A percentile compares a stretch with the other conserved stretches of the same genome.
These are phyloP conservation scores for Aspergillus caelatus DNA, from an alignment of 2,329 filamentous ascomycete species.

Conservation along the genomic window DNA sequence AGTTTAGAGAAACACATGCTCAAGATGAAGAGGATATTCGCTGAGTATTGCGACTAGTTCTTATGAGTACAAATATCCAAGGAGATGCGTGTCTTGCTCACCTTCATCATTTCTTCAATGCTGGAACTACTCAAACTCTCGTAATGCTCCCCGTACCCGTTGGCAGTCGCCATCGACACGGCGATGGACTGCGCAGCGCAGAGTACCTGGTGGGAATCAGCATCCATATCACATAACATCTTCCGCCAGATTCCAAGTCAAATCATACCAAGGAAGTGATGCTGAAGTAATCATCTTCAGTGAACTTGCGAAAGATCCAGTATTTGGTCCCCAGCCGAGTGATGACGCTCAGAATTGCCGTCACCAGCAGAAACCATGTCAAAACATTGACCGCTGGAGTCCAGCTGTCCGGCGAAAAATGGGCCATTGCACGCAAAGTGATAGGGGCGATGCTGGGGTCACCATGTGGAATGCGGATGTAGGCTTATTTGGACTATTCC, in stretches of 20 bases:
- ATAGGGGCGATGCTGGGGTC: neutral
- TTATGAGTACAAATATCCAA: neutral
- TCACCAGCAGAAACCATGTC: constrained; percentile 32
- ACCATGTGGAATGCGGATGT: neutral
- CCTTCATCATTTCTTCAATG: constrained; percentile 24
- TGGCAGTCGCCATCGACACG: constrained; percentile 24
- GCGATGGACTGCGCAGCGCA: constrained; percentile 26
- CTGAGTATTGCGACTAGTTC: constrained; percentile 25
- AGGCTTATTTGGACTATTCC: neutral
- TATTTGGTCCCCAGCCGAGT: constrained; percentile 29
- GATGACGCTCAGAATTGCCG: constrained; percentile 26
- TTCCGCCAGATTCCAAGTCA: neutral
- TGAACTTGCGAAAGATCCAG: constrained; percentile 27
- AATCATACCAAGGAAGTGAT: constrained; percentile 23
- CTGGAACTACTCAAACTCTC: constrained; percentile 11
- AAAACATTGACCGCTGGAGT: constrained; percentile 27
- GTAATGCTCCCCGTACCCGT: constrained; percentile 28
- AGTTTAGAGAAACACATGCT: constrained; percentile 29
- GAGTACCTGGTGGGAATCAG: constrained; percentile 8
- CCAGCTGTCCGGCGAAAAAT: constrained; percentile 9
- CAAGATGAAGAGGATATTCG: constrained; percentile 25
- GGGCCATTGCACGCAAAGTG: neutral
- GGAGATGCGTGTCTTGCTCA: neutral
- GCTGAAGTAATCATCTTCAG: constrained; percentile 26
- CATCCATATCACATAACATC: neutral